These are phyloP conservation scores for Kwoniella dendrophila DNA, from an alignment of 768 basidiomycete genomes.

Conservation along the genomic window DNA sequence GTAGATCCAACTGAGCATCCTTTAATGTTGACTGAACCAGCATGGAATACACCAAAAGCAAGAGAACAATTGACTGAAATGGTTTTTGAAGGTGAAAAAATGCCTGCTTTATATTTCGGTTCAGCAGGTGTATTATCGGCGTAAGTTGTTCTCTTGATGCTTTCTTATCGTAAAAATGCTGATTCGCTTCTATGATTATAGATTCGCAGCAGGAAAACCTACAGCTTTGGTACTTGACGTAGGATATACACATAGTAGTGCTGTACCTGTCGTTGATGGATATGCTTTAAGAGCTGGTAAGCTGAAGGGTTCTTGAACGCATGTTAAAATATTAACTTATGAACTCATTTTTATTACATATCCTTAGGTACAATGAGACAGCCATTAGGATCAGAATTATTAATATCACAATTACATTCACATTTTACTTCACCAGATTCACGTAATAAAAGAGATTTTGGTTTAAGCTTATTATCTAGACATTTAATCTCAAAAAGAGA, in stretches of 20 bases:
- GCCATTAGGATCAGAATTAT: slow-evolving; percentile 61
- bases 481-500: slow-evolving; percentile 76
- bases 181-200: slow-evolving; percentile 51
- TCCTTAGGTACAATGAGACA: slow-evolving; percentile 70
- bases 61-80: slow-evolving; percentile 94
- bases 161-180: neutral
- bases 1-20: slow-evolving; percentile 83
- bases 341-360: no score
- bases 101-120: slow-evolving; percentile 94
- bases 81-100: slow-evolving; percentile 87
- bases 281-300: slow-evolving; percentile 94
- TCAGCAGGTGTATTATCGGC: slow-evolving; percentile 92
- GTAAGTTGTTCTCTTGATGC: slow-evolving; percentile 60
- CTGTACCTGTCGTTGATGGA: slow-evolving; percentile 94
- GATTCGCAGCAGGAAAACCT: slow-evolving; percentile 94
- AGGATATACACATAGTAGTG: slow-evolving; percentile 83
- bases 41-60: slow-evolving; percentile 93
- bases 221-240: slow-evolving; percentile 96
- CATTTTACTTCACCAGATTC: slow-evolving; percentile 58
- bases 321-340: no score
- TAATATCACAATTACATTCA: slow-evolving; percentile 75
- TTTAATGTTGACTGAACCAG: slow-evolving; percentile 86
- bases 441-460: slow-evolving; percentile 60
- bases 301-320: no score
- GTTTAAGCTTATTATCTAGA: slow-evolving; percentile 75